Conservation (phyloP, 1,284 basidiomycete species). For the Peniophora sp. region DNA sequence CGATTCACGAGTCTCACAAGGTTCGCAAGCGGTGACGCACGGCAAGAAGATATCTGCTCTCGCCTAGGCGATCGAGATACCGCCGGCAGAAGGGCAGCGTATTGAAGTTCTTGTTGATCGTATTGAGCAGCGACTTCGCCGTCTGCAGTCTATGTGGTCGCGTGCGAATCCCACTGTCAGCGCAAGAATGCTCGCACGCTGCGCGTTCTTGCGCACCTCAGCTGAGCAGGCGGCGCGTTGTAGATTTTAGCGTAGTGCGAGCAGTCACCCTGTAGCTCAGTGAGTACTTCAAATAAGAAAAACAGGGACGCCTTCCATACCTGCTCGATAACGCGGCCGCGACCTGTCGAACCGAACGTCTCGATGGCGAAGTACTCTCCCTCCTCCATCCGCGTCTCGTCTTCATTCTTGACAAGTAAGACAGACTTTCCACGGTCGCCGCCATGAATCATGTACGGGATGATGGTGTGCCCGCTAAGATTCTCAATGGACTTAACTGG, state of each 20-base stretch:
- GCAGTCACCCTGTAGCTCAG: slow-evolving; percentile 72
- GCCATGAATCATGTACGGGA: slow-evolving; percentile 84
- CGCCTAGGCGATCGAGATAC: slow-evolving; percentile 91
- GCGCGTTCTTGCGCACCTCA: slow-evolving; percentile 38
- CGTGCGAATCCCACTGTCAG: no score
- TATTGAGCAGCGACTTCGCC: slow-evolving; percentile 81
- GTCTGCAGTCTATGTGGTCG: slow-evolving; percentile 64
- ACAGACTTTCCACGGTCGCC: slow-evolving; percentile 86
- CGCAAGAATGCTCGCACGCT: slow-evolving; percentile 11
- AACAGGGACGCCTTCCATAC: slow-evolving; percentile 29
- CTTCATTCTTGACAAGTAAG: slow-evolving; percentile 82
- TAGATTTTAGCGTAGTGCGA: slow-evolving; percentile 85
- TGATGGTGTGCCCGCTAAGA: slow-evolving; percentile 88
- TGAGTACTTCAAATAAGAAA: slow-evolving; percentile 8
- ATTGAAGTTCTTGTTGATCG: slow-evolving; percentile 92
- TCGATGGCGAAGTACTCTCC: slow-evolving; percentile 99
- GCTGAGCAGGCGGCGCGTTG: slow-evolving; percentile 63
- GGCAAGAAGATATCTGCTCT: slow-evolving; percentile 90
- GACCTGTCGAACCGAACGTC: slow-evolving; percentile 97
- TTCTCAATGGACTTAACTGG: slow-evolving; percentile 90
- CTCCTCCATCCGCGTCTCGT: slow-evolving; percentile 97
- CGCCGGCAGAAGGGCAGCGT: slow-evolving; percentile 94
- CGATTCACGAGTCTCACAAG: background rate
- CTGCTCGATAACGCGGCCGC: slow-evolving; percentile 85
- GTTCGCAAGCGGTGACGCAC: slow-evolving; percentile 37